Evolutionary conservation across 176 grass and related monocot genomes (phyloP).

Genomic region (Triticum dicoccoides): DNA sequence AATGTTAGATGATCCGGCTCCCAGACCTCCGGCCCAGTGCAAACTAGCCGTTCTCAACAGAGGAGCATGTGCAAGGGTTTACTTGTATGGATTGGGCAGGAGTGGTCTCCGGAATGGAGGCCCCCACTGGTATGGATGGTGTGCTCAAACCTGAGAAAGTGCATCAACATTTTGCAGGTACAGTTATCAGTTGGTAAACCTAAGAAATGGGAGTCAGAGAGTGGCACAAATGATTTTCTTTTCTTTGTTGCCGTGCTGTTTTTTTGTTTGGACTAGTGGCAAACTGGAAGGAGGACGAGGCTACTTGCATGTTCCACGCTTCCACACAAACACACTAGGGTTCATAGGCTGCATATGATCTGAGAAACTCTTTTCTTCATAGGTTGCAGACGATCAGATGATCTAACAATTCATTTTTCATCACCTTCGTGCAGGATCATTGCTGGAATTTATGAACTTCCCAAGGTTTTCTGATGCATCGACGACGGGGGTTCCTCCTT

Average conservation of each 20-base stretch:
- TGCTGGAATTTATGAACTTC: too few relatives aligned
- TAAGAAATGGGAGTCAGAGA: background rate
- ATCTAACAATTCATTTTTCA: too few relatives aligned
- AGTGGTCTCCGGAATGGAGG: conserved; percentile 22
- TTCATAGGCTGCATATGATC: too few relatives aligned
- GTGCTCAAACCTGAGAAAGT: background rate
- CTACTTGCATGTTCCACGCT: background rate
- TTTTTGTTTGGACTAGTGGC: conserved; percentile 26
- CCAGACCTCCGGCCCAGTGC: background rate
- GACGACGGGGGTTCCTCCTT: too few relatives aligned
- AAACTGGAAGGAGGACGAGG: conserved; percentile 5
- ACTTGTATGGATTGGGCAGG: conserved; percentile 38
- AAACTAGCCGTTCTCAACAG: conserved; percentile 49
- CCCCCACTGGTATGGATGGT: background rate
- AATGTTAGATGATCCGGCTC: too few relatives aligned
- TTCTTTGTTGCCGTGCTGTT: conserved; percentile 20
- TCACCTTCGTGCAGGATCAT: too few relatives aligned
- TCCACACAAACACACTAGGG: too few relatives aligned
- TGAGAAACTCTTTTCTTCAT: too few relatives aligned
- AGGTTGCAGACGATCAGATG: too few relatives aligned
- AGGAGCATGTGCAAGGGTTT: conserved; percentile 38
- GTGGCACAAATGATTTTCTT: conserved; percentile 30
- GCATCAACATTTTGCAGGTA: background rate
- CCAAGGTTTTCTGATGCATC: too few relatives aligned
- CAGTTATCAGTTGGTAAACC: background rate